phyloP scores from a whole-genome alignment of 495 filamentous ascomycete genomes.

The Corynascus novoguineensis region DNA sequence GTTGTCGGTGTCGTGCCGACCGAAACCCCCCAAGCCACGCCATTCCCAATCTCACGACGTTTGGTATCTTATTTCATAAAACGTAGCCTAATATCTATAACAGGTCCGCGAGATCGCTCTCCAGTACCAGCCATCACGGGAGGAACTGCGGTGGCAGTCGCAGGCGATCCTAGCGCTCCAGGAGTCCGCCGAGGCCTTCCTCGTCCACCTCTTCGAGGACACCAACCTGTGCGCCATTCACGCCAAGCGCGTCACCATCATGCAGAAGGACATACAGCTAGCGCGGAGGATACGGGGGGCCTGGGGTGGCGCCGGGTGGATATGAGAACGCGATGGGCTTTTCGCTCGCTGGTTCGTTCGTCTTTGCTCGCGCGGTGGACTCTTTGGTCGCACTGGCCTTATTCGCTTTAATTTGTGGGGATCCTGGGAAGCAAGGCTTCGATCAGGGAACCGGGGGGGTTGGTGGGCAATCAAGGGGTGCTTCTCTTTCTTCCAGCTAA shows the following conservation, averaged over 20 bases:
- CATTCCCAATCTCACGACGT: not conserved
- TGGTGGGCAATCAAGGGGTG: no score
- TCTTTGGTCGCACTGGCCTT: no score
- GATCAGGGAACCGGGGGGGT: no score
- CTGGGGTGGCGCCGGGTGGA: conserved; percentile 46
- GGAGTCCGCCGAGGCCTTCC: conserved; percentile 86
- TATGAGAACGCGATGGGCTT: no score
- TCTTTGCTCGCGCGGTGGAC: no score
- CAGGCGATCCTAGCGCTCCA: conserved; percentile 86
- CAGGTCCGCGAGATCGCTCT: conserved; percentile 82
- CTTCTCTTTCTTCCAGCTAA: no score
- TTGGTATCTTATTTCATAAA: not conserved
- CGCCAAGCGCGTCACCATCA: conserved; percentile 93
- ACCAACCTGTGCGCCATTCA: conserved; percentile 93
- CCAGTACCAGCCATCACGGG: conserved; percentile 43
- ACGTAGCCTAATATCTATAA: not conserved
- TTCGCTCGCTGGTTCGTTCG: no score
- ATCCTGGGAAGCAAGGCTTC: no score
- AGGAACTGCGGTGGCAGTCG: conserved; percentile 80
- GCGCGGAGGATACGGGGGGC: conserved; percentile 71
- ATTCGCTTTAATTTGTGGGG: no score
- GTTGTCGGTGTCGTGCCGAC: no score
- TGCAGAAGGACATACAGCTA: conserved; percentile 94
- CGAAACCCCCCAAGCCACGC: not conserved
- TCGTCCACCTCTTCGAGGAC: conserved; percentile 93